These are phyloP conservation scores for Cryptomeria japonica DNA, from an alignment of 75 land plant genomes.

Conservation along the genomic window DNA sequence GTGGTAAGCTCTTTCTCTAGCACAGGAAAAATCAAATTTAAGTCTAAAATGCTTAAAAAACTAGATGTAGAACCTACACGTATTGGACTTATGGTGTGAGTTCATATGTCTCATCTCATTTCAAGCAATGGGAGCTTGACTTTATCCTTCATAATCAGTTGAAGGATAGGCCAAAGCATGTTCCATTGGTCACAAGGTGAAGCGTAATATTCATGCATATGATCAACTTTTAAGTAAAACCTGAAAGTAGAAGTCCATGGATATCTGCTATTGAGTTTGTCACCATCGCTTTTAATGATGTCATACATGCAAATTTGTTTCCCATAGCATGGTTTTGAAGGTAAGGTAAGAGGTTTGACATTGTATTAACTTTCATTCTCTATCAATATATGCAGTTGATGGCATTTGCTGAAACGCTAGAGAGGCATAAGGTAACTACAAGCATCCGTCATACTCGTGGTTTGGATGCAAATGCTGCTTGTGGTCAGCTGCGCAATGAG, in stretches of 20 bases:
- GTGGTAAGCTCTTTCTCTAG: constrained; percentile 48
- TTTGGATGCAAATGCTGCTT: constrained; percentile 95
- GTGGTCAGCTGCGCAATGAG: constrained; percentile 91
- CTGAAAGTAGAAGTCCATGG: not conserved
- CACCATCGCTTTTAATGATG: not conserved
- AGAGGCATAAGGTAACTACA: constrained; percentile 61
- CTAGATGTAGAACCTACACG: not conserved
- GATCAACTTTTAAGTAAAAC: not conserved
- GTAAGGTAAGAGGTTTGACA: not conserved
- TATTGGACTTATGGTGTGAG: not conserved
- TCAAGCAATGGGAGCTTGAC: not conserved
- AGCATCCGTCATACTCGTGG: constrained; percentile 90
- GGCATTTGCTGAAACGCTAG: constrained; percentile 69
- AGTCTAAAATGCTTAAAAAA: not conserved
- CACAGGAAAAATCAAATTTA: not conserved
- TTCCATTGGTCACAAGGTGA: not conserved
- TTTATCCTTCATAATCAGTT: not conserved
- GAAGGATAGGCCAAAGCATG: not conserved
- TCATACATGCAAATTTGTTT: not conserved
- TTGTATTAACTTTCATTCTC: not conserved
- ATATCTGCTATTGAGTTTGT: not conserved
- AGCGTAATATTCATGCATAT: not conserved
- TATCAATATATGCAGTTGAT: constrained; percentile 44
- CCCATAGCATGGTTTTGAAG: not conserved
- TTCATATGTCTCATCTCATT: not conserved